Conservation (phyloP, 164 flowering plant species). For the Annona cherimola region DNA sequence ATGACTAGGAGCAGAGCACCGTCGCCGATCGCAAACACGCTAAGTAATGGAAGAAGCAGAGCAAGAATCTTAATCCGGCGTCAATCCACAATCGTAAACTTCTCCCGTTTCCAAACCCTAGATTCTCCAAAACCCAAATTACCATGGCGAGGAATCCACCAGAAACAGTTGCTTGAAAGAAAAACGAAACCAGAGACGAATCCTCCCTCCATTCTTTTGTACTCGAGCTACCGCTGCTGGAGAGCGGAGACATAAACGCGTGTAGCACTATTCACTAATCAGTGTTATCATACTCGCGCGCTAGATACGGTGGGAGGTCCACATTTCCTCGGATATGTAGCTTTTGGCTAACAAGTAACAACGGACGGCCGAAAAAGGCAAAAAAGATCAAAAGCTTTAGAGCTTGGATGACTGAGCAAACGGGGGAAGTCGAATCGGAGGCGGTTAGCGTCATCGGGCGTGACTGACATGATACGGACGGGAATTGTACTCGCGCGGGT, state of each 20-base stretch:
- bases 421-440: too few relatives aligned
- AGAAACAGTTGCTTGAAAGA: neutral
- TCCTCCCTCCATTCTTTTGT: neutral
- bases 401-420: too few relatives aligned
- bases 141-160: neutral
- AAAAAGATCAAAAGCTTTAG: too few relatives aligned
- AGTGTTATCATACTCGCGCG: neutral
- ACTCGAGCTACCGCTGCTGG: neutral
- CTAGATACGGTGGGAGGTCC: neutral
- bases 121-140: neutral
- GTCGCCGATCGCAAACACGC: neutral
- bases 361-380: too few relatives aligned
- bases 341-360: too few relatives aligned
- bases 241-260: neutral
- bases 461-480: too few relatives aligned
- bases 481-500: neutral
- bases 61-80: neutral
- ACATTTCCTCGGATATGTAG: neutral
- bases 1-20: neutral
- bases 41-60: neutral
- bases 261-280: neutral
- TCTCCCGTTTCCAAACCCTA: neutral
- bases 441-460: too few relatives aligned
- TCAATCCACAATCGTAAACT: neutral
- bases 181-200: neutral